Conservation (phyloP, 352 stramenopile species). For the Peronospora tabacina region DNA sequence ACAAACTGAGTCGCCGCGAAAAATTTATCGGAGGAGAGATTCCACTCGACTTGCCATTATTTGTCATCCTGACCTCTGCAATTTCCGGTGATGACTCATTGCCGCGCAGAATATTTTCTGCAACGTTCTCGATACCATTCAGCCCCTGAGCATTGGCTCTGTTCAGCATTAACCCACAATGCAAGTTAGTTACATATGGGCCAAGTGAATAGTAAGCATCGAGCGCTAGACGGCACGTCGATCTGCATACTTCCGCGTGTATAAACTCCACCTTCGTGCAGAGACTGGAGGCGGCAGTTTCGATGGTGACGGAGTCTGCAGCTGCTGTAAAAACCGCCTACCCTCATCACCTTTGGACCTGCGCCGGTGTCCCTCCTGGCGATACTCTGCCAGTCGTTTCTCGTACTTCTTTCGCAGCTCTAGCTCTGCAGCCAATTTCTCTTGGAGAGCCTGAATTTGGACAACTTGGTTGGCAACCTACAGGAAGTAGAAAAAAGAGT, state of each 20-base stretch:
- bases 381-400: constrained; percentile 64
- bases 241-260: constrained; percentile 49
- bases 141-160: constrained; percentile 33
- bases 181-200: constrained; percentile 4
- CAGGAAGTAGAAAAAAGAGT: neutral
- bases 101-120: constrained; percentile 64
- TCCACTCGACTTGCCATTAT: constrained; percentile 25
- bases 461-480: constrained; percentile 55
- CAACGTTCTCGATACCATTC: constrained; percentile 68
- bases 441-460: constrained; percentile 58
- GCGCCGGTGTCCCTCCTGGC: constrained; percentile 49
- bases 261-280: constrained; percentile 59
- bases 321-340: constrained; percentile 34
- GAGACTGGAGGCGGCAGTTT: constrained; percentile 34
- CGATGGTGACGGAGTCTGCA: constrained; percentile 33
- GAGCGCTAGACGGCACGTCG: constrained; percentile 5
- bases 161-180: constrained; percentile 5
- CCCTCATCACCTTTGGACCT: constrained; percentile 43
- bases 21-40: constrained; percentile 32
- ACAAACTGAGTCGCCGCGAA: constrained; percentile 30
- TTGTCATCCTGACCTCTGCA: constrained; percentile 26
- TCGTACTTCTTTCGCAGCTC: constrained; percentile 73
- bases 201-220: constrained; percentile 8
- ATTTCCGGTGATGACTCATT: constrained; percentile 30
- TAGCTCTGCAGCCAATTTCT: constrained; percentile 54